Evolutionary conservation across 1,284 basidiomycete genomes (phyloP).

Genomic region (Phylloboletellus chloephorus): DNA sequence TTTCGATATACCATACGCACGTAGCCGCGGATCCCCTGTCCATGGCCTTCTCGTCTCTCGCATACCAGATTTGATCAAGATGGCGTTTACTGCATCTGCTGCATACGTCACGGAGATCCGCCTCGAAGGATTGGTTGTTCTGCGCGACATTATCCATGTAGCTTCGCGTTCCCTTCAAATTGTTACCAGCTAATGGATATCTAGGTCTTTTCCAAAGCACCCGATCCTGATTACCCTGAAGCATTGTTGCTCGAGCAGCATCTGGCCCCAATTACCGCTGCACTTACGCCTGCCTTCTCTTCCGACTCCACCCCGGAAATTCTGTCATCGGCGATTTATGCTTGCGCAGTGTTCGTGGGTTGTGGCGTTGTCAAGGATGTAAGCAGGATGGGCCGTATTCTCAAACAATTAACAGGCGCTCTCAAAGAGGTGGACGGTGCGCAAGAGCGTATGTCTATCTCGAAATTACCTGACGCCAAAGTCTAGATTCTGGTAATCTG

Average conservation of each 20-base stretch:
- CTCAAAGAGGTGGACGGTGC: constrained; percentile 86
- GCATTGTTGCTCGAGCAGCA: constrained; percentile 94
- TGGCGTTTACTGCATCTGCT: constrained; percentile 96
- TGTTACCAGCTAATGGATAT: constrained; percentile 10
- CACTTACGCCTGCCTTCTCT: constrained; percentile 95
- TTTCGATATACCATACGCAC: constrained; percentile 68
- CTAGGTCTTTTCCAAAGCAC: constrained; percentile 79
- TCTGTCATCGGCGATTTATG: constrained; percentile 84
- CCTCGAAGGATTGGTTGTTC: constrained; percentile 84
- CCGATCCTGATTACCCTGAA: constrained; percentile 91
- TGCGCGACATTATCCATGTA: constrained; percentile 91
- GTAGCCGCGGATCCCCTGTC: constrained; percentile 41
- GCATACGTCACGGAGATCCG: constrained; percentile 95
- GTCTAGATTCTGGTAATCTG: constrained; percentile 72
- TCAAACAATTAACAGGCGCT: constrained; percentile 83
- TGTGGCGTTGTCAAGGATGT: constrained; percentile 94
- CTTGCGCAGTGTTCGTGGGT: constrained; percentile 93
- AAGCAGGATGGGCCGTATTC: constrained; percentile 86
- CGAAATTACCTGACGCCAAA: constrained; percentile 10
- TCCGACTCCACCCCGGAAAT: constrained; percentile 95
- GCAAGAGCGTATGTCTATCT: constrained; percentile 2
- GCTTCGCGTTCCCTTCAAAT: constrained; percentile 10
- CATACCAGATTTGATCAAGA: constrained; percentile 91
- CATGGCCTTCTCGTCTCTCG: constrained; percentile 68
- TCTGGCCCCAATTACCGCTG: constrained; percentile 97